phyloP scores from a whole-genome alignment of 1,284 basidiomycete genomes.

The Tilletia setariae region DNA sequence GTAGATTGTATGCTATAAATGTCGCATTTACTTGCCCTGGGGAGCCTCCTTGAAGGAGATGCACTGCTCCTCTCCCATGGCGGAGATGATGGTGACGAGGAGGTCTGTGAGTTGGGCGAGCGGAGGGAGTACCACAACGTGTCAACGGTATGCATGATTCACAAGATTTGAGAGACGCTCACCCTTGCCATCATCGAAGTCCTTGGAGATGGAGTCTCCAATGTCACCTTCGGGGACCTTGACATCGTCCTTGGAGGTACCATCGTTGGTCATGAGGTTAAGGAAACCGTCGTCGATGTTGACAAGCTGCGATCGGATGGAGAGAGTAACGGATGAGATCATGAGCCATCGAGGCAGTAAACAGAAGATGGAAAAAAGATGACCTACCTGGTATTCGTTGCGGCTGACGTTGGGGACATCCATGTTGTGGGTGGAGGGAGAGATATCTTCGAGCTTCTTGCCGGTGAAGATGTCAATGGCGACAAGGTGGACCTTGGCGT shows the following conservation, averaged over 20 bases:
- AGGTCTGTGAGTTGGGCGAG: too few relatives aligned
- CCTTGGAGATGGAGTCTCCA: constrained; percentile 70
- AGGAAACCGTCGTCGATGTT: constrained; percentile 68
- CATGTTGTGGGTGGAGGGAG: constrained; percentile 97
- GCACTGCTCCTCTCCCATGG: constrained; percentile 90
- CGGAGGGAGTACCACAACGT: neutral
- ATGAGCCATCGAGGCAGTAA: neutral
- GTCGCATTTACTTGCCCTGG: constrained; percentile 43
- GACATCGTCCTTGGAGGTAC: constrained; percentile 88
- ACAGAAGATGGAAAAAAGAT: neutral
- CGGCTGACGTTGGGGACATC: constrained; percentile 93
- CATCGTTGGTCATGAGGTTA: constrained; percentile 86
- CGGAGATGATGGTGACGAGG: constrained; percentile 79
- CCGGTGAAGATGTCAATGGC: constrained; percentile 71
- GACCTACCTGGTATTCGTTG: constrained; percentile 68
- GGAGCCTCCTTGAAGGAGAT: constrained; percentile 63
- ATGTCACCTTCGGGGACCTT: constrained; percentile 82
- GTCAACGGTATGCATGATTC: too few relatives aligned
- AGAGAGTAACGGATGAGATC: neutral
- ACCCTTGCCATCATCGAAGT: constrained; percentile 77
- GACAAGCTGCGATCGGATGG: constrained; percentile 65
- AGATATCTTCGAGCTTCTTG: constrained; percentile 76
- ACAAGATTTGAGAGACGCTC: neutral
- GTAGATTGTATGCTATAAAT: too few relatives aligned
- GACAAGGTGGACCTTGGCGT: constrained; percentile 98